Base-by-base conservation (phyloP, 139 green algal species). In the Picochlorum sp. region DNA sequence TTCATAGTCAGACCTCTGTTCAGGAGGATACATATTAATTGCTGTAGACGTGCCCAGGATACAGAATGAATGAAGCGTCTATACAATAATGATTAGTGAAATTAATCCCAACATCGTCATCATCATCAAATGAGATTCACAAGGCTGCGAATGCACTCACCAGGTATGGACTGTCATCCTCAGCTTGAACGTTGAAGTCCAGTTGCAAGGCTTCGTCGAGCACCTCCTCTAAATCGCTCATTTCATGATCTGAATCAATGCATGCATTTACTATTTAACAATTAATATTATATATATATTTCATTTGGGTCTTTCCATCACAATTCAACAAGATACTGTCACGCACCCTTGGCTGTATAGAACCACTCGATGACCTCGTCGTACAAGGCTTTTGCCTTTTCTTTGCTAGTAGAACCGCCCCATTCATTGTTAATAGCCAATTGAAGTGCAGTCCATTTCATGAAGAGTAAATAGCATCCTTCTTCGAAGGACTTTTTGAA, bases 341-440 rank as follows among this genome's bases (percentile, higher is more conserved):
- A 53, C 22, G 12, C 30, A 93, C 87, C 85, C 67, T 81, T 86
- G 14, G 73, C 73, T 6, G 64, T 69, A 59, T 89, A 89, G 51
- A 95, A 94, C 85, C 87, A 96, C 4, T 79, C n/a, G 3, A 93
- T 29, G 3, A 86, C 67, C 4, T 96, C 84, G 2, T 77, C 47
- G 28, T 81, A 64, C 9, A 96, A 47, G 7, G 72, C 51, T 14
- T 86, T 33, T 16, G 77, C 87, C 58, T 96, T 96, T 7, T 86
- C 67, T 2, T 16, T 45, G 43, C 78, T 91, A 33, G 76, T 59
- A 33, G 41, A 36, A 0, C 89, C 89, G 2, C 89, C 89, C 89
- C 89, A 96, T 52, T 86, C 57, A 57, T 95, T 87, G 47, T 90
- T 76, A 24, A 96, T 75, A 13, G 88, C 89, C 28, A 96, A 70